phyloP scores from a whole-genome alignment of 495 filamentous ascomycete genomes.

The Cenococcum geophilum region DNA sequence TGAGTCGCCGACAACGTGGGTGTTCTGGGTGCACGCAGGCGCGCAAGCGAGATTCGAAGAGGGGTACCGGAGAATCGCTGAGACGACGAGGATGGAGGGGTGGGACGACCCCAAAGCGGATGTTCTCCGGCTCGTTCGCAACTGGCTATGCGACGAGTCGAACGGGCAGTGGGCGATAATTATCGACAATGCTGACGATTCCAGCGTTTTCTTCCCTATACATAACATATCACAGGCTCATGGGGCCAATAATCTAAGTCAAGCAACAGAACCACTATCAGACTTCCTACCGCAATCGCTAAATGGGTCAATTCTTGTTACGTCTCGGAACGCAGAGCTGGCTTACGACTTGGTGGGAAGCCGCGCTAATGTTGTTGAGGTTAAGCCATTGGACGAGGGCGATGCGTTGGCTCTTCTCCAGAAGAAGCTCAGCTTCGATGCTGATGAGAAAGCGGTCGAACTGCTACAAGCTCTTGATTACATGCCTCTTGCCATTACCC shows the following conservation, averaged over 20 bases:
- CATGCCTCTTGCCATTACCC: no score
- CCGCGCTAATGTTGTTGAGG: constrained; percentile 35
- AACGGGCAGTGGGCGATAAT: constrained; percentile 18
- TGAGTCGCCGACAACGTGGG: no score
- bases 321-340: neutral
- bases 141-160: constrained; percentile 12
- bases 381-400: constrained; percentile 36
- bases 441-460: constrained; percentile 9
- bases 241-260: constrained; percentile 2
- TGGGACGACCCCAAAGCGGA: constrained; percentile 1
- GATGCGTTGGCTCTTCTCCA: constrained; percentile 38
- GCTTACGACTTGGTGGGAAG: constrained; percentile 33
- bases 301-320: constrained; percentile 17
- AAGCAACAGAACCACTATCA: constrained; percentile 1
- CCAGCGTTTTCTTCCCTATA: neutral
- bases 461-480: no score
- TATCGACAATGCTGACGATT: constrained; percentile 18
- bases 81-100: neutral
- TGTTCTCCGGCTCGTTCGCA: constrained; percentile 12
- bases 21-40: no score
- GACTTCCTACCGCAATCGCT: constrained; percentile 12
- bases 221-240: neutral
- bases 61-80: neutral
- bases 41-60: constrained; percentile 39
- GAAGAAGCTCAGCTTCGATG: constrained; percentile 27